Conservation (phyloP, 345 rosid species). For the Aquilaria yunnanensis region DNA sequence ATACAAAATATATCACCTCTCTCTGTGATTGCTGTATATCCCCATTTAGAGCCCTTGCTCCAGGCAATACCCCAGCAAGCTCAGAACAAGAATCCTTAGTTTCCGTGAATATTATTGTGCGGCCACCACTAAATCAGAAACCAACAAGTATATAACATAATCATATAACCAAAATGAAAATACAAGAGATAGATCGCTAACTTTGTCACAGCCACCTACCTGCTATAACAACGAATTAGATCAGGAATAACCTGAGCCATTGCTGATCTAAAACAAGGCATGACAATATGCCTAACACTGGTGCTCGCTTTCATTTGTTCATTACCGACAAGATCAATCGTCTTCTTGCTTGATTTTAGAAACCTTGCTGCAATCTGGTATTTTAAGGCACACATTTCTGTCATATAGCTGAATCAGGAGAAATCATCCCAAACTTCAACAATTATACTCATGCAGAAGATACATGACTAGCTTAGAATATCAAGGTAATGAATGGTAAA, state of each 20-base stretch:
- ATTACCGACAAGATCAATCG: constrained; percentile 96
- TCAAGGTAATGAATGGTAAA: constrained; percentile 13
- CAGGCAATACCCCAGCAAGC: constrained; percentile 78
- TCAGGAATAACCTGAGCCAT: constrained; percentile 83
- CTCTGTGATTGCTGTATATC: constrained; percentile 91
- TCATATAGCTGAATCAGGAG: not conserved
- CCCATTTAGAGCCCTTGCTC: constrained; percentile 90
- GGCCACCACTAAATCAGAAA: constrained; percentile 69
- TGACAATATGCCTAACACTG: constrained; percentile 76
- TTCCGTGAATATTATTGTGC: constrained; percentile 87
- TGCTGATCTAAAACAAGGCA: constrained; percentile 75
- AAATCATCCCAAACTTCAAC: not conserved
- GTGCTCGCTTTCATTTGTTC: constrained; percentile 97
- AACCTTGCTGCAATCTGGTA: constrained; percentile 64
- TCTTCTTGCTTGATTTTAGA: constrained; percentile 66
- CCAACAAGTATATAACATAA: constrained; percentile 3
- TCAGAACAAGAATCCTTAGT: constrained; percentile 84
- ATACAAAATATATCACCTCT: constrained; percentile 44
- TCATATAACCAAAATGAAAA: not conserved
- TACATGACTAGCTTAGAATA: not conserved
- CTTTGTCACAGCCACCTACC: constrained; percentile 28
- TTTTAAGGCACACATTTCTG: constrained; percentile 13
- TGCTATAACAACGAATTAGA: constrained; percentile 84
- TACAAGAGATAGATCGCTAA: not conserved
- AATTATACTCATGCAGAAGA: not conserved